These are phyloP conservation scores for Mortierella claussenii DNA, from an alignment of 192 early-diverging fungal species.

Conservation along the genomic window DNA sequence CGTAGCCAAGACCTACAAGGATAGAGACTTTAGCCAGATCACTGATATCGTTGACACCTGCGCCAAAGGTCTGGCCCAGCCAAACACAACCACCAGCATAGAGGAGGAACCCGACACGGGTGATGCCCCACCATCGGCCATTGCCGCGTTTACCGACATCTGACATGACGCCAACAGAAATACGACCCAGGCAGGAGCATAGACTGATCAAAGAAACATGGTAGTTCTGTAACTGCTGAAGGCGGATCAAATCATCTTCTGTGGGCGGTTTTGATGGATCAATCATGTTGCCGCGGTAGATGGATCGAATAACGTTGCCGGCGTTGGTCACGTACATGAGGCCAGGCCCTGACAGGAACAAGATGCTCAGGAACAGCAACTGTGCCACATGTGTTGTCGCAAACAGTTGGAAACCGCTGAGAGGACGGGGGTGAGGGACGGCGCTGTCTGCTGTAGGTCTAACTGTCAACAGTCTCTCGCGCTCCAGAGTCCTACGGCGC, in stretches of 20 bases:
- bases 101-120: constrained; percentile 49
- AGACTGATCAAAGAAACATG: constrained; percentile 59
- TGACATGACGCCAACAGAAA: constrained; percentile 52
- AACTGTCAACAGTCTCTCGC: constrained; percentile 22
- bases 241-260: constrained; percentile 14
- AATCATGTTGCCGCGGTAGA: constrained; percentile 43
- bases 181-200: constrained; percentile 54
- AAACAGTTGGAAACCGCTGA: constrained; percentile 41
- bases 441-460: not conserved
- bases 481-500: constrained; percentile 13
- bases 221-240: constrained; percentile 50
- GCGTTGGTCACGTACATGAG: constrained; percentile 59
- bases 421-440: not conserved
- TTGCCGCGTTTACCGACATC: constrained; percentile 42
- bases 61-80: constrained; percentile 50
- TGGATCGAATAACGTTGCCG: constrained; percentile 53
- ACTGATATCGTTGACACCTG: constrained; percentile 15
- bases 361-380: constrained; percentile 21
- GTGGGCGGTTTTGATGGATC: constrained; percentile 42
- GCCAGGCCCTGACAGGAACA: constrained; percentile 45
- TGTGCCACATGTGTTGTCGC: constrained; percentile 22
- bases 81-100: constrained; percentile 44
- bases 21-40: constrained; percentile 27
- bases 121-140: constrained; percentile 37
- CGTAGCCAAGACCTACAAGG: constrained; percentile 51